These are phyloP conservation scores for Trametes cubensis DNA, from an alignment of 768 basidiomycete species.

Conservation along the genomic window DNA sequence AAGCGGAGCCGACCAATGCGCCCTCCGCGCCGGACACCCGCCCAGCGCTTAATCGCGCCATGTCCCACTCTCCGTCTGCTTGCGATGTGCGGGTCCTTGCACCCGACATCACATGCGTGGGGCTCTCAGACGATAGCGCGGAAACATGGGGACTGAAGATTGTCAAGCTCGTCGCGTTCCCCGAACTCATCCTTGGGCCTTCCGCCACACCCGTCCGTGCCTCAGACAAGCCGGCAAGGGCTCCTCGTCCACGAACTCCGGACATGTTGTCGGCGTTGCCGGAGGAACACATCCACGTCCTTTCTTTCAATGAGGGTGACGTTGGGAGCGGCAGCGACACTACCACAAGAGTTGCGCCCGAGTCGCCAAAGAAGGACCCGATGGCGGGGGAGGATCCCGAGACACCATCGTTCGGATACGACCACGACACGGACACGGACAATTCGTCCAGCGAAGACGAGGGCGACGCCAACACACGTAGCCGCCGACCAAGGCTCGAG, in stretches of 20 bases:
- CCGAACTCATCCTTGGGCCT: constrained; percentile 58
- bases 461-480: constrained; percentile 2
- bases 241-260: constrained; percentile 1
- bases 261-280: constrained; percentile 11
- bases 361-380: constrained; percentile 27
- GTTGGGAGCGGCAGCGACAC: constrained; percentile 30
- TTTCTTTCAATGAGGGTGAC: constrained; percentile 18
- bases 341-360: constrained; percentile 29
- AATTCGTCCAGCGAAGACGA: constrained; percentile 14
- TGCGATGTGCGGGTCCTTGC: constrained; percentile 63
- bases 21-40: constrained; percentile 3
- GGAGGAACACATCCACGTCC: constrained; percentile 15
- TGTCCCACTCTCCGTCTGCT: constrained; percentile 57
- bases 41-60: constrained; percentile 34
- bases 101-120: constrained; percentile 78
- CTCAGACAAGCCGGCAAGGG: background rate
- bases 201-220: background rate
- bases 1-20: background rate
- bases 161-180: constrained; percentile 75
- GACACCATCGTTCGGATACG: constrained; percentile 20
- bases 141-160: constrained; percentile 79
- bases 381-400: constrained; percentile 15
- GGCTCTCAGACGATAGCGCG: constrained; percentile 65
- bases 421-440: constrained; percentile 12
- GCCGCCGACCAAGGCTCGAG: constrained; percentile 2